Conservation (phyloP, 768 basidiomycete species). For the Amylocystis lapponica region DNA sequence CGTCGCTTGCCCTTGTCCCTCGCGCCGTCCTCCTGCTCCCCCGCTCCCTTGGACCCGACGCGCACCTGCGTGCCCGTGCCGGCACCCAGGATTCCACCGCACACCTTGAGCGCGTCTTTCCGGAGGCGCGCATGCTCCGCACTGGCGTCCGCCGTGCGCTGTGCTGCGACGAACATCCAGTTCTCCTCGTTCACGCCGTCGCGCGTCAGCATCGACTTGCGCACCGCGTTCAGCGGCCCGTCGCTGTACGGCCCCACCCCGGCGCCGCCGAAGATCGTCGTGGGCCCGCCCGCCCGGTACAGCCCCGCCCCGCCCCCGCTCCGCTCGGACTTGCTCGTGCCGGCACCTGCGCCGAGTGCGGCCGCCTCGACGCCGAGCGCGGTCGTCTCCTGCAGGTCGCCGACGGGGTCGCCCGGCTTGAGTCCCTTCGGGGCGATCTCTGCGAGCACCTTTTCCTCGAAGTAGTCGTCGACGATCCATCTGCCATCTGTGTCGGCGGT, state of each 20-base stretch:
- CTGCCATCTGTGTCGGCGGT: constrained; percentile 56
- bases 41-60: constrained; percentile 3
- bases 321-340: constrained; percentile 41
- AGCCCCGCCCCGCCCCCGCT: constrained; percentile 55
- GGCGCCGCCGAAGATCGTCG: constrained; percentile 81
- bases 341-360: constrained; percentile 36
- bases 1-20: constrained; percentile 17
- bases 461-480: constrained; percentile 95
- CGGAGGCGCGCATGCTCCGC: constrained; percentile 59
- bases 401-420: constrained; percentile 77
- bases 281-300: constrained; percentile 88
- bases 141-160: constrained; percentile 56
- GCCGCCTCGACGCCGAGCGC: constrained; percentile 40
- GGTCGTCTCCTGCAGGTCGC: constrained; percentile 74
- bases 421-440: constrained; percentile 79
- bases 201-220: constrained; percentile 72
- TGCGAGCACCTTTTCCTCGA: constrained; percentile 76
- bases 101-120: constrained; percentile 44
- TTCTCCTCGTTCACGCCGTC: constrained; percentile 84
- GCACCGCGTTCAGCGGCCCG: constrained; percentile 78
- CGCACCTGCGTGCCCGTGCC: constrained; percentile 1
- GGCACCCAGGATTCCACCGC: constrained; percentile 41
- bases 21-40: constrained; percentile 18
- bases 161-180: constrained; percentile 85
- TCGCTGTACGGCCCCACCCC: constrained; percentile 89